Conservation (phyloP, 2,329 filamentous ascomycete genomes). For the Zymoseptoria passerinii region DNA sequence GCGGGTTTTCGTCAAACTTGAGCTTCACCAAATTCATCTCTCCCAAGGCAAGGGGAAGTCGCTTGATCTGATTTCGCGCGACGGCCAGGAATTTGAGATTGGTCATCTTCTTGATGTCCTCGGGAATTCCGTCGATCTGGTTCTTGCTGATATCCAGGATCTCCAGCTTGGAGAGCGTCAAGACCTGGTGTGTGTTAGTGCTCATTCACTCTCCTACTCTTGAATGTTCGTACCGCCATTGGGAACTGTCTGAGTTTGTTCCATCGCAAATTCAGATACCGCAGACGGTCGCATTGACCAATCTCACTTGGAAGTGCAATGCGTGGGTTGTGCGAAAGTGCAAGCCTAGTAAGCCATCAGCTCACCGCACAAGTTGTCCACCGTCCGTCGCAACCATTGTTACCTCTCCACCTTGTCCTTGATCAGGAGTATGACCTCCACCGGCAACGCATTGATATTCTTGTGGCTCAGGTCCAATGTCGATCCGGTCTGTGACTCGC, state of each 20-base stretch:
- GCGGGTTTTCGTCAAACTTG: conserved; percentile 81
- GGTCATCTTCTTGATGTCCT: conserved; percentile 69
- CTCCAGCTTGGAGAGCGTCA: conserved; percentile 76
- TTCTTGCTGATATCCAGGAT: conserved; percentile 90
- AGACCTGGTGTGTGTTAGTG: conserved; percentile 51
- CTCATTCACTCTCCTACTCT: background rate
- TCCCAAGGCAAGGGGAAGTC: conserved; percentile 72
- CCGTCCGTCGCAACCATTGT: background rate
- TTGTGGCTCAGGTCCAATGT: conserved; percentile 72
- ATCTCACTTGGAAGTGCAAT: conserved; percentile 62
- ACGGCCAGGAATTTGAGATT: conserved; percentile 85
- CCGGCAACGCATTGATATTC: conserved; percentile 61
- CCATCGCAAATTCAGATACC: conserved; percentile 72
- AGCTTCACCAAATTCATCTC: conserved; percentile 90
- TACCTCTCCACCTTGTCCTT: conserved; percentile 66
- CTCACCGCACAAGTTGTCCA: conserved; percentile 3
- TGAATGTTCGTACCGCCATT: conserved; percentile 46
- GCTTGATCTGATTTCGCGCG: conserved; percentile 76
- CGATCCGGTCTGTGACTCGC: conserved; percentile 48
- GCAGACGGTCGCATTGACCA: conserved; percentile 65
- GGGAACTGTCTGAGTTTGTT: conserved; percentile 64
- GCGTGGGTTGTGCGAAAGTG: conserved; percentile 72
- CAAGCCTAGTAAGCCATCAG: conserved; percentile 49
- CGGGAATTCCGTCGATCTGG: conserved; percentile 67
- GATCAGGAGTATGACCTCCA: conserved; percentile 67